Evolutionary conservation across 768 basidiomycete genomes (phyloP), one percentile per base, ranked within the genome.

Genomic region (Trametes gibbosa): DNA sequence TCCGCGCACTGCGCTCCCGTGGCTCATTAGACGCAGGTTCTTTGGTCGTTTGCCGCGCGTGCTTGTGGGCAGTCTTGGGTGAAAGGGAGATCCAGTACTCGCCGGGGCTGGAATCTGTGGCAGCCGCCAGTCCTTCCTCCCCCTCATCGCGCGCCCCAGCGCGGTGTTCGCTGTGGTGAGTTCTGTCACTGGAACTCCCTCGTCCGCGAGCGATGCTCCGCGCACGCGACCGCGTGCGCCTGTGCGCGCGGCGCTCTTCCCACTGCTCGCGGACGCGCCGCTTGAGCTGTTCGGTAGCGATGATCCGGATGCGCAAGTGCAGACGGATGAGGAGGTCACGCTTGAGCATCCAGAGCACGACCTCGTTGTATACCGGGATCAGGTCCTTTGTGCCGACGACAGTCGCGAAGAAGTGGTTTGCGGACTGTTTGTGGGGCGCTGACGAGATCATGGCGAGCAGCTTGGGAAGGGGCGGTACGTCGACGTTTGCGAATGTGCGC

Each of bases 321-420:
- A 94, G 79, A 17, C 91, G 89, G 52, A 91, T 81, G 17, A 98
- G 77, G 63, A 98, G 79, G 68, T 93, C 93, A 40, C 86, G 84
- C 68, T 90, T 90, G 37, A 98, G 79, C 79, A 98, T 84, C 96
- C 95, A 98, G 37, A 89, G 74, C 12, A 98, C 84, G 29, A 95
- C 90, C 25, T 92, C 85, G 63, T 88, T 82, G 71, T 90, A 96
- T 50, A 85, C 70, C 5, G 82, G 78, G 27, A 93, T 82, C 12
- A 80, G 75, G 39, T 88, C 86, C 66, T 87, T 86, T 21, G 79
- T 73, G 47, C 83, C 79, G 16, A 91, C 87, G 45, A 97, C 84
- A 10, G 90, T 82, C 16, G 87, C 87, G 62, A 89, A 90, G 72
- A 94, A 95, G 61, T 92, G 87, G 59, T 83, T 87, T 34, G 84